These are phyloP conservation scores for Strigomonas culicis DNA, from an alignment of 208 protist genomes.

Conservation along the genomic window DNA sequence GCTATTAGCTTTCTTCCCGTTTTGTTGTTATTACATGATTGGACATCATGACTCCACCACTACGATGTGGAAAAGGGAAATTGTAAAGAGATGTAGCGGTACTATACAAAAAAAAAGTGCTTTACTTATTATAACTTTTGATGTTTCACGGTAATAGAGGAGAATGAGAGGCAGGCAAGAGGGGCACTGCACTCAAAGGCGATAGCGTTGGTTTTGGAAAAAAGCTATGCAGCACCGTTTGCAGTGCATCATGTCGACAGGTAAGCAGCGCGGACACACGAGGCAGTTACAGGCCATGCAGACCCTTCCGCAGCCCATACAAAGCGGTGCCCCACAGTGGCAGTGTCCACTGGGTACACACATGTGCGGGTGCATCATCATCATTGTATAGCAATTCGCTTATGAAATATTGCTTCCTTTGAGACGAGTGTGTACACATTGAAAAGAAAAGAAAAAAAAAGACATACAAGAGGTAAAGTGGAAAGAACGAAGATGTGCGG, in stretches of 20 bases:
- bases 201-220: conserved; percentile 42
- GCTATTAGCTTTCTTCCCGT: no score
- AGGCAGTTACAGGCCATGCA: conserved; percentile 65
- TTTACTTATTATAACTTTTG: conserved; percentile 19
- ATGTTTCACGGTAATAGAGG: conserved; percentile 20
- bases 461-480: not conserved
- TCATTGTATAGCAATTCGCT: no score
- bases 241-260: conserved; percentile 62
- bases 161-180: not conserved
- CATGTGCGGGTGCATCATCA: conserved; percentile 24
- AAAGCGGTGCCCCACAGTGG: conserved; percentile 47
- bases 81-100: conserved; percentile 9
- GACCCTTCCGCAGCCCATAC: conserved; percentile 49
- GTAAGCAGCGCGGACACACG: conserved; percentile 55
- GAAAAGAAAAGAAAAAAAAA: conserved; percentile 1
- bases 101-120: conserved; percentile 6
- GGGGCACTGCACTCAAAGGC: conserved; percentile 28
- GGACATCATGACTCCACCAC: no score
- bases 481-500: not conserved
- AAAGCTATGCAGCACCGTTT: conserved; percentile 64
- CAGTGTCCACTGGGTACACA: conserved; percentile 43
- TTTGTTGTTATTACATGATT: no score
- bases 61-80: conserved; percentile 12
- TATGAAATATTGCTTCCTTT: no score
- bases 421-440: no score